Evolutionary conservation across 345 rosid genomes (phyloP).

Genomic region (Arabidopsis suecica): DNA sequence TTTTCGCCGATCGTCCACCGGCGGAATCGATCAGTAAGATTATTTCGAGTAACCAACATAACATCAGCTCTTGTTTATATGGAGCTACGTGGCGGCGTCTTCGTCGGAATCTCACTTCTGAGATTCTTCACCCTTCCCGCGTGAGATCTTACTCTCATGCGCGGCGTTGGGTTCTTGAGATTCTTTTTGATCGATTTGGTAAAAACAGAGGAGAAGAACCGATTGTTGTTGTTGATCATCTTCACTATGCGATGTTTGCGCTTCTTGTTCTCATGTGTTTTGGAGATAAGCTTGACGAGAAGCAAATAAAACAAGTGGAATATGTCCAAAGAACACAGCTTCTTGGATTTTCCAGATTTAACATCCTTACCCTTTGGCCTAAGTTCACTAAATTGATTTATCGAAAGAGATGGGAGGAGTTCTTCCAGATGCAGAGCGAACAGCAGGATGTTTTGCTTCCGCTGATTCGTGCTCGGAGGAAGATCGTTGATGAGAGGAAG

Average conservation of each 20-base stretch:
- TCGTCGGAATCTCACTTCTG: slow-evolving; percentile 38
- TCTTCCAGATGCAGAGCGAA: slow-evolving; percentile 20
- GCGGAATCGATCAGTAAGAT: slow-evolving; percentile 27
- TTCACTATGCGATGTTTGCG: slow-evolving; percentile 41
- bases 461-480: slow-evolving; percentile 47
- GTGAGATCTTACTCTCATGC: slow-evolving; percentile 25
- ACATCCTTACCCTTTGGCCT: slow-evolving; percentile 41
- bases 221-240: slow-evolving; percentile 27
- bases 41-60: slow-evolving; percentile 20
- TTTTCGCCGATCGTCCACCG: slow-evolving; percentile 44
- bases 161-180: slow-evolving; percentile 34
- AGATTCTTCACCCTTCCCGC: slow-evolving; percentile 28
- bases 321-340: slow-evolving; percentile 23
- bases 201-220: slow-evolving; percentile 1
- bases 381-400: slow-evolving; percentile 37
- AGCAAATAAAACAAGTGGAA: slow-evolving; percentile 39
- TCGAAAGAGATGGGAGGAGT: slow-evolving; percentile 35
- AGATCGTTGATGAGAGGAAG: slow-evolving; percentile 27
- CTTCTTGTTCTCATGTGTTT: slow-evolving; percentile 47
- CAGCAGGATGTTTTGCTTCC: slow-evolving; percentile 37
- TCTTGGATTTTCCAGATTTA: slow-evolving; percentile 5
- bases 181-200: slow-evolving; percentile 19
- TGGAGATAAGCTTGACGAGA: slow-evolving; percentile 44
- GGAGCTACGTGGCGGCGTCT: slow-evolving; percentile 42
- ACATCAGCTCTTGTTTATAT: slow-evolving; percentile 29